Evolutionary conservation across 306 rosid genomes (phyloP).

Genomic region (Alnus rubra): DNA sequence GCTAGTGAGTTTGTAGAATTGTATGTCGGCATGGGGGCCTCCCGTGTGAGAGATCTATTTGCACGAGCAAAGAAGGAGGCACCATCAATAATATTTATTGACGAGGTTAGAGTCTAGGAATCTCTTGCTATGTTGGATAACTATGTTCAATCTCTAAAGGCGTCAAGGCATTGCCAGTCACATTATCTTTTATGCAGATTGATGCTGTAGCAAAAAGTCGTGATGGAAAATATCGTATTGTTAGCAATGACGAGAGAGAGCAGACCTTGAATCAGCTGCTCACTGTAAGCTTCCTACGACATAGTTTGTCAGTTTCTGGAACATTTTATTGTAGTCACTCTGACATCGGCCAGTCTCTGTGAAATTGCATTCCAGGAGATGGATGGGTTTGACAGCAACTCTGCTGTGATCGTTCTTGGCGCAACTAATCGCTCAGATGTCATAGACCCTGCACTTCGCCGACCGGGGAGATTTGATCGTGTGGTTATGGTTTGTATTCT

Average conservation of each 20-base stretch:
- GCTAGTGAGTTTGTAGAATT: conserved; percentile 99
- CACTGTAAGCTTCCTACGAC: conserved; percentile 62
- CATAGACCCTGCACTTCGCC: conserved; percentile 94
- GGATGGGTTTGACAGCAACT: conserved; percentile 99
- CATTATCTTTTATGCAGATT: conserved; percentile 57
- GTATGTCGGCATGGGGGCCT: conserved; percentile 99
- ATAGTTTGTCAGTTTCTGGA: conserved; percentile 28
- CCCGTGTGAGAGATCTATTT: conserved; percentile 99
- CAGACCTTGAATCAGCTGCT: conserved; percentile 98
- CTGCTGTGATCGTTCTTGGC: conserved; percentile 94
- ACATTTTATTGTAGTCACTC: conserved; percentile 9
- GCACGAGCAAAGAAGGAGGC: conserved; percentile 99
- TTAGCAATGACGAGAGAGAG: conserved; percentile 96
- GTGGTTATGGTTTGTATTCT: conserved; percentile 76
- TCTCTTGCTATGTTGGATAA: conserved; percentile 14
- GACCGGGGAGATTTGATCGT: conserved; percentile 99
- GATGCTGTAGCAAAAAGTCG: conserved; percentile 99
- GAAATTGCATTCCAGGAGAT: conserved; percentile 69
- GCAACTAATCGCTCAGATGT: conserved; percentile 95
- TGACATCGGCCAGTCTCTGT: conserved; percentile 3
- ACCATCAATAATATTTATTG: conserved; percentile 91
- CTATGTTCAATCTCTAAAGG: conserved; percentile 23
- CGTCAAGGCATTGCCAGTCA: conserved; percentile 12
- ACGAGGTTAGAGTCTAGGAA: conserved; percentile 60
- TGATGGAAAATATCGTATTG: conserved; percentile 93